Conservation (phyloP, 2,329 filamentous ascomycete species). For the Botrytis tulipae region DNA sequence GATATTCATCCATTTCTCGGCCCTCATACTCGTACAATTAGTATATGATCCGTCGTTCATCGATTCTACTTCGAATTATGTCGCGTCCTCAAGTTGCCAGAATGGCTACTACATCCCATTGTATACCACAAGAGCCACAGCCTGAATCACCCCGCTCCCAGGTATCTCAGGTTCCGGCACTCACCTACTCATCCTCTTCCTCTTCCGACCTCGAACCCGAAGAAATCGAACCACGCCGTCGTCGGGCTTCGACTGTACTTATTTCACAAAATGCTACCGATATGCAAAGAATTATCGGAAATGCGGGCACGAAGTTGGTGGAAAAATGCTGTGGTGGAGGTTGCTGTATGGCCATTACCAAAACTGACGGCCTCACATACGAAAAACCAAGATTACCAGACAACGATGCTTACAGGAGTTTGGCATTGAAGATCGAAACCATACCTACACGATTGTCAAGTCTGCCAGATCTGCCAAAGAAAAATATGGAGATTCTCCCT, state of each 20-base stretch:
- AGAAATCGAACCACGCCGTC: slow-evolving; percentile 47
- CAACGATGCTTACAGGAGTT: slow-evolving; percentile 79
- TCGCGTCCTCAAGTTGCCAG: slow-evolving; percentile 33
- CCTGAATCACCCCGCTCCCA: slow-evolving; percentile 32
- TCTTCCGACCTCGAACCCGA: slow-evolving; percentile 50
- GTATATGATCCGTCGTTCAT: slow-evolving; percentile 18
- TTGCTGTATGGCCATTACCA: slow-evolving; percentile 55
- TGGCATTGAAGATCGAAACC: slow-evolving; percentile 72
- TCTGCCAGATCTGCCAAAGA: slow-evolving; percentile 68
- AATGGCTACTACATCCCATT: slow-evolving; percentile 36
- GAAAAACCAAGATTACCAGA: slow-evolving; percentile 62
- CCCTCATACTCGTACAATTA: not conserved
- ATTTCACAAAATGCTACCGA: slow-evolving; percentile 63
- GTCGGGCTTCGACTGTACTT: slow-evolving; percentile 68
- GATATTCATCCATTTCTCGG: not conserved
- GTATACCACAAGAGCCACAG: slow-evolving; percentile 34
- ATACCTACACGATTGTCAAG: slow-evolving; percentile 73
- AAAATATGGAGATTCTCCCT: slow-evolving; percentile 69
- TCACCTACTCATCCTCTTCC: slow-evolving; percentile 62
- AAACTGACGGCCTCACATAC: slow-evolving; percentile 49
- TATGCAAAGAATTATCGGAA: slow-evolving; percentile 62
- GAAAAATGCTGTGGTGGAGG: slow-evolving; percentile 63
- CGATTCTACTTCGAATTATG: slow-evolving; percentile 27
- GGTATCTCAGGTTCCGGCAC: slow-evolving; percentile 57
- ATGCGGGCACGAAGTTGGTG: slow-evolving; percentile 60